Evolutionary conservation across 768 basidiomycete species (phyloP), one percentile per base, ranked within the genome.

Genomic region (Chiua virens): DNA sequence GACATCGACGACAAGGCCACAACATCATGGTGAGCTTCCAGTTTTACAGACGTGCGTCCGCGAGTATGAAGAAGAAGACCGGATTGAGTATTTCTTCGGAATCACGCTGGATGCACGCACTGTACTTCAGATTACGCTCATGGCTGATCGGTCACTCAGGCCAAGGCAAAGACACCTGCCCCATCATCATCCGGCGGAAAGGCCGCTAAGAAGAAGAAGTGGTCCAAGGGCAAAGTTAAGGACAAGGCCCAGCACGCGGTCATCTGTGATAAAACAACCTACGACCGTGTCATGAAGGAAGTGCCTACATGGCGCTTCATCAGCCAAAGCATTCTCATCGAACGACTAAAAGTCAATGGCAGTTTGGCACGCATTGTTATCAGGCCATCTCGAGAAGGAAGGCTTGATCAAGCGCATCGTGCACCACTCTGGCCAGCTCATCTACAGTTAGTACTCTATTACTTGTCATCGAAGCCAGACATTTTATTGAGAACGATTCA

Each of bases 171-270:
- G 67, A 74, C 90, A 59, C 74, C 86, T 53, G 75, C 79, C 53
- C 68, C 78, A 54, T 77, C 78, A 54, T 77, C 85, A 44, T 75
- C 82, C 58, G 86, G 88, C 60, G 87, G 89, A 70, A 93, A 93
- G 73, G 76, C 88, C 67, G 92, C 90, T 57, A 98, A 98, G 84
- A 98, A 98, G 85, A 98, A 98, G 92, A 98, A 98, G 84, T 98
- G 95, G 95, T 97, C 92, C 64, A 98, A 98, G 83, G 97, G 97
- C 72, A 98, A 98, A 79, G 97, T 99, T 74, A 99, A 99, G 88
- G 97, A 99, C 79, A 99, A 98, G 87, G 92, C 96, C 67, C 86
- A 91, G 69, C 95, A 98, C 83, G 82, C 92, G 64, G 94, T 98
- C 73, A 79, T 86, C 61, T 86, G 96, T 67, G 96, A 98, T 81